Conservation (phyloP, 2,329 filamentous ascomycete genomes). For the Tolypocladium album region DNA sequence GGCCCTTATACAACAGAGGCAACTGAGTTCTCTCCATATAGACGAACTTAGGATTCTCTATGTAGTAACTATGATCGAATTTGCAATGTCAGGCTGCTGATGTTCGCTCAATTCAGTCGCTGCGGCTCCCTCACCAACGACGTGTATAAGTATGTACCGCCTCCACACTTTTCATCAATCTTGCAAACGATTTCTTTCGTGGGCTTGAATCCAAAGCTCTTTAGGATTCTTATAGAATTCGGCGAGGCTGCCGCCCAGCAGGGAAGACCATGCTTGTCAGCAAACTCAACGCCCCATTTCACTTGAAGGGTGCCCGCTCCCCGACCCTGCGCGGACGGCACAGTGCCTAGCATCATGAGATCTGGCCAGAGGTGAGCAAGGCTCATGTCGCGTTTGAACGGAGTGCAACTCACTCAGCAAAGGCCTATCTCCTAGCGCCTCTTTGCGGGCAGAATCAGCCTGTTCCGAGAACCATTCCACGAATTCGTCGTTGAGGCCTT, state of each 20-base stretch:
- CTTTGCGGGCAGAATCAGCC: not conserved
- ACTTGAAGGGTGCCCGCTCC: not conserved
- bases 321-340: not conserved
- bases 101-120: not conserved
- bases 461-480: not conserved
- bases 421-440: not conserved
- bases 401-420: not conserved
- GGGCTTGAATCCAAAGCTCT: not conserved
- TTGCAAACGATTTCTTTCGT: not conserved
- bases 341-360: not conserved
- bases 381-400: not conserved
- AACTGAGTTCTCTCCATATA: no score
- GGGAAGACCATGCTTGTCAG: not conserved
- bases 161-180: not conserved
- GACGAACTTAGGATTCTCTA: not conserved
- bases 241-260: not conserved
- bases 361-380: not conserved
- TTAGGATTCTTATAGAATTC: not conserved
- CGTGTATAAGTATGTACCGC: not conserved
- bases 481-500: not conserved
- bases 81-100: no score
- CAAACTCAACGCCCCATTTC: not conserved
- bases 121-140: slow-evolving; percentile 1
- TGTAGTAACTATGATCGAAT: not conserved
- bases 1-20: no score